Evolutionary conservation across 2,329 filamentous ascomycete species (phyloP).

Genomic region (Diaporthe sp.): DNA sequence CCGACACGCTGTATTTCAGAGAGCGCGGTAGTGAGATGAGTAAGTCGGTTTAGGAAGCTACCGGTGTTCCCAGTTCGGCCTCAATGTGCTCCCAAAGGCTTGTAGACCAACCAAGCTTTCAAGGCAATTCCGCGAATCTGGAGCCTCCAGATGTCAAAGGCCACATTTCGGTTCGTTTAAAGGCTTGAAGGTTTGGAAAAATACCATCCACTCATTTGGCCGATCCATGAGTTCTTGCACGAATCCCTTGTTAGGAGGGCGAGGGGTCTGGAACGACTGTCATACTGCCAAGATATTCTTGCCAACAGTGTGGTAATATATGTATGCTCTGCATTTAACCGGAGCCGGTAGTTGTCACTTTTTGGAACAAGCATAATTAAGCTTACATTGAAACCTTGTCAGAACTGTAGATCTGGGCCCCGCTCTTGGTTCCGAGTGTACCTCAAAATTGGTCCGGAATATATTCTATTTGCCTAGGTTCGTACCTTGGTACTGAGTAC

Average conservation of each 20-base stretch:
- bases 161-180: background rate
- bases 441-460: background rate
- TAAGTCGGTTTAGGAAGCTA: background rate
- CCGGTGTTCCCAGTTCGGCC: background rate
- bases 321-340: constrained; percentile 15
- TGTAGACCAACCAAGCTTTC: constrained; percentile 15
- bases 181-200: background rate
- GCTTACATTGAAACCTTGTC: constrained; percentile 5
- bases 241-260: background rate
- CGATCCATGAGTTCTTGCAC: background rate
- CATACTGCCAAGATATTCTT: constrained; percentile 11
- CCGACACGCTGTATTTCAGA: no score
- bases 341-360: constrained; percentile 11
- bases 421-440: background rate
- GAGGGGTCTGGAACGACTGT: background rate
- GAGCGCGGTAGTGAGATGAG: background rate
- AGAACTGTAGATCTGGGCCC: constrained; percentile 5
- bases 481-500: background rate
- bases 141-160: background rate
- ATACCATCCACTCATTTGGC: background rate
- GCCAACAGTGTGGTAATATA: constrained; percentile 18
- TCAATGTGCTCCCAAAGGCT: background rate
- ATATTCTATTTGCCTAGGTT: background rate
- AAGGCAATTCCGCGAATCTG: background rate
- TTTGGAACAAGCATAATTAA: constrained; percentile 28